phyloP scores from a whole-genome alignment of 1,139 yeast species.

The Geotrichum candidum region DNA sequence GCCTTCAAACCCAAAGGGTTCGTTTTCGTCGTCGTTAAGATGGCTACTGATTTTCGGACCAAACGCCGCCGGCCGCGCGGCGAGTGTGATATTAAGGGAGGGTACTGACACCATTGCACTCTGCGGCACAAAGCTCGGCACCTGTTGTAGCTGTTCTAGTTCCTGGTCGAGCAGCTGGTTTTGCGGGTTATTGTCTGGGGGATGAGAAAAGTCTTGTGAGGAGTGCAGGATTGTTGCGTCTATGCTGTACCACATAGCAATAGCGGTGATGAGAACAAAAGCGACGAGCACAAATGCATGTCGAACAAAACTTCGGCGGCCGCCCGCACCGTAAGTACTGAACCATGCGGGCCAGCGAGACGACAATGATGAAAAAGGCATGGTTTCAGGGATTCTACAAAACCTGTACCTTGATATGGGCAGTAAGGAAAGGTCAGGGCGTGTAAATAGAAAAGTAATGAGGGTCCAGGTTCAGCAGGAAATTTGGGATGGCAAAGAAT shows the following conservation, averaged over 20 bases:
- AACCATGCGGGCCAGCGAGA: neutral
- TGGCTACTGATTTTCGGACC: conserved; percentile 30
- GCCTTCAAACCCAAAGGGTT: neutral
- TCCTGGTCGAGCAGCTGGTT: neutral
- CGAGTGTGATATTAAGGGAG: conserved; percentile 26
- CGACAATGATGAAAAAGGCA: neutral
- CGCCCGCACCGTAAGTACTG: neutral
- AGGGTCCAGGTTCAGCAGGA: neutral
- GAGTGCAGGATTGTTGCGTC: neutral
- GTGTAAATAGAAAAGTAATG: neutral
- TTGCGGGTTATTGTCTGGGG: neutral
- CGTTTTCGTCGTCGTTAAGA: neutral
- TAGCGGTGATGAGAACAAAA: conserved; percentile 1
- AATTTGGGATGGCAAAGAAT: neutral
- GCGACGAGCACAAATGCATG: neutral
- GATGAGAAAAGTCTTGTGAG: neutral
- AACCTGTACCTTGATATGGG: neutral
- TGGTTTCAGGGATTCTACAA: neutral
- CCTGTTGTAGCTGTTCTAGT: conserved; percentile 1
- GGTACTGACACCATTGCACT: conserved; percentile 27
- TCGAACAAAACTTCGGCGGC: neutral
- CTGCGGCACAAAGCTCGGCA: conserved; percentile 29
- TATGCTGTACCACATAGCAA: neutral
- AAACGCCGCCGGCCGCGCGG: conserved; percentile 36
- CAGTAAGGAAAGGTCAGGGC: neutral